Base-by-base conservation (phyloP, 148 eudicot genomes). In the Mesembryanthemum crystallinum region DNA sequence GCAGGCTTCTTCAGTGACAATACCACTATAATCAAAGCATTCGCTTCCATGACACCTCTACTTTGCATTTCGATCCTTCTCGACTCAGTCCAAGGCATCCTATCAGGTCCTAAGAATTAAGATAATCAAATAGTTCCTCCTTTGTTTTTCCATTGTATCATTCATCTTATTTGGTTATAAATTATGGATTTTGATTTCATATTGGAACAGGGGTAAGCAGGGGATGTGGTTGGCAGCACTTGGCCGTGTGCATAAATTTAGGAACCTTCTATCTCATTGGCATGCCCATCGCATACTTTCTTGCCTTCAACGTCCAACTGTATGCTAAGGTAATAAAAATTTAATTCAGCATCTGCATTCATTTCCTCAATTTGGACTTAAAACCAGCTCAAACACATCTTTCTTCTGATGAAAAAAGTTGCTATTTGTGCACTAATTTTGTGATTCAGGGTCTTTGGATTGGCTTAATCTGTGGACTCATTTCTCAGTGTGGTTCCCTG, bases 211-310 rank as follows among this genome's bases (percentile, higher is more conserved):
- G 98, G 60, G 98, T 88, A 83, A 88, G 91, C 62, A 87, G 98
- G 81, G 97, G 97, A 66, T 88, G 94, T 54, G 97, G 98, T 6
- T 94, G 97, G 95, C 97, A 94, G 78, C 89, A 91, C 67, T 76
- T 87, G 64, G 94, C 86, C 2, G 82, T 88, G 81, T 80, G 63
- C 80, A 84, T 90, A 66, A 94, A 88, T 69, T 78, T 94, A 52
- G 91, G 83, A 43, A 82, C 89, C 33, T 89, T 83, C 39, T 94
- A 91, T 54, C 65, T 87, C 30, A 63, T 94, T 75, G 98, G 94
- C 78, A 88, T 89, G 92, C 92, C 92, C 6, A 80, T 91, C 32
- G 84, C 98, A 25, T 72, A 78, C 39, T 42, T 91, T 14, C 91
- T 91, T 35, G 90, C 85, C 33, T 88, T 94, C 83, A 80, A 82